phyloP scores from a whole-genome alignment of 75 land plant genomes.

The Selaginella moellendorffii region DNA sequence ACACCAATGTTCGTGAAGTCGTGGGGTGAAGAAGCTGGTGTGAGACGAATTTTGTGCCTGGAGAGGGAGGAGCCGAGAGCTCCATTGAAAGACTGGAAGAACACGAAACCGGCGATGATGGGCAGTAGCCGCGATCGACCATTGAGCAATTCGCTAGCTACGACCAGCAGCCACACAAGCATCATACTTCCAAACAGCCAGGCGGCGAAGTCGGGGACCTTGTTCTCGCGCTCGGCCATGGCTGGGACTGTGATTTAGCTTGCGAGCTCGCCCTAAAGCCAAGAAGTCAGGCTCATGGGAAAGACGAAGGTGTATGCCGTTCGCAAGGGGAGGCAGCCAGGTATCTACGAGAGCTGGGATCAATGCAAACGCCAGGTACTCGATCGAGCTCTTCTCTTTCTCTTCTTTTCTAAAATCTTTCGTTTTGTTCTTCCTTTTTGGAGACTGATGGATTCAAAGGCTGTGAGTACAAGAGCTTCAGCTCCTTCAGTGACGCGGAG shows the following conservation, averaged over 20 bases:
- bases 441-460: not conserved
- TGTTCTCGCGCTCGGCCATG: not conserved
- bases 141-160: not conserved
- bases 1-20: slow-evolving; percentile 57
- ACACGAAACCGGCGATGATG: slow-evolving; percentile 33
- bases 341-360: slow-evolving; percentile 23
- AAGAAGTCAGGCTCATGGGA: slow-evolving; percentile 12
- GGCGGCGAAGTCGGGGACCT: too few species aligned
- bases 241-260: not conserved
- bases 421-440: not conserved
- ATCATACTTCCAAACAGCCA: not conserved
- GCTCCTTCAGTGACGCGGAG: not conserved
- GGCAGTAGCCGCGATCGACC: slow-evolving; percentile 29
- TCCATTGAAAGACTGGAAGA: slow-evolving; percentile 45
- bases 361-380: slow-evolving; percentile 26
- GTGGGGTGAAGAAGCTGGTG: not conserved
- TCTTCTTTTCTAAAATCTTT: not conserved
- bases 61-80: slow-evolving; percentile 23
- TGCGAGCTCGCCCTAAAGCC: not conserved
- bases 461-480: not conserved
- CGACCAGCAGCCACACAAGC: not conserved
- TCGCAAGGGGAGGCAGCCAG: slow-evolving; percentile 21
- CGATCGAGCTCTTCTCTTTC: not conserved
- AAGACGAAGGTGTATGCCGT: slow-evolving; percentile 24
- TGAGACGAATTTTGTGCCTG: slow-evolving; percentile 23